Conservation (phyloP, 331 rosid species). For the Saraca asoca region DNA sequence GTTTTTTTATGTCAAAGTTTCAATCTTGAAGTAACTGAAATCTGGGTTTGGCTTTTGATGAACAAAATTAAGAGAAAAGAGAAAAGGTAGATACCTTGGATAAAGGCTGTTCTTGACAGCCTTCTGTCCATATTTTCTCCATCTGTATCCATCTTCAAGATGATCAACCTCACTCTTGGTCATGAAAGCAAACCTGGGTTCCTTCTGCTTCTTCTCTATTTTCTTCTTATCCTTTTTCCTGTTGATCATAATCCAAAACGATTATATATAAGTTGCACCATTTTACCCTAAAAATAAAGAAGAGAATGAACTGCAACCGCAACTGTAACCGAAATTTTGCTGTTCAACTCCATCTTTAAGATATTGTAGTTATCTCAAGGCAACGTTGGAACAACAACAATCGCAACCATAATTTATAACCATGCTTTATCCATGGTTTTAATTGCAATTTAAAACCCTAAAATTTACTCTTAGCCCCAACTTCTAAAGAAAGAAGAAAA, state of each 20-base stretch:
- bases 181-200: constrained; percentile 90
- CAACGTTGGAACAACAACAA: too few species aligned
- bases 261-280: constrained; percentile 36
- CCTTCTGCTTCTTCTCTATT: constrained; percentile 78
- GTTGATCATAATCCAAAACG: constrained; percentile 2
- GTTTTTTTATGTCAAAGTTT: not conserved
- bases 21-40: not conserved
- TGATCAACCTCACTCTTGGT: constrained; percentile 97
- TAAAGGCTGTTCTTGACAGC: constrained; percentile 93
- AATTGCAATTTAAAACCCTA: not conserved
- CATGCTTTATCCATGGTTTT: not conserved
- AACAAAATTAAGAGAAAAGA: not conserved
- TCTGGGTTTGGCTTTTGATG: not conserved
- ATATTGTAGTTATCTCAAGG: too few species aligned
- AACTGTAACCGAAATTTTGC: too few species aligned
- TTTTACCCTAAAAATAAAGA: not conserved
- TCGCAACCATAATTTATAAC: not conserved
- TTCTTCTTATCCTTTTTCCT: constrained; percentile 78
- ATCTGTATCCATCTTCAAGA: constrained; percentile 93
- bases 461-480: too few species aligned
- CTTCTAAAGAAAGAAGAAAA: not conserved
- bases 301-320: not conserved
- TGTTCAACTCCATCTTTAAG: too few species aligned
- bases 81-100: constrained; percentile 63
- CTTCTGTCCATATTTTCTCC: constrained; percentile 98